Conservation (phyloP, 2,329 filamentous ascomycete genomes). For the Colletotrichum orbiculare region DNA sequence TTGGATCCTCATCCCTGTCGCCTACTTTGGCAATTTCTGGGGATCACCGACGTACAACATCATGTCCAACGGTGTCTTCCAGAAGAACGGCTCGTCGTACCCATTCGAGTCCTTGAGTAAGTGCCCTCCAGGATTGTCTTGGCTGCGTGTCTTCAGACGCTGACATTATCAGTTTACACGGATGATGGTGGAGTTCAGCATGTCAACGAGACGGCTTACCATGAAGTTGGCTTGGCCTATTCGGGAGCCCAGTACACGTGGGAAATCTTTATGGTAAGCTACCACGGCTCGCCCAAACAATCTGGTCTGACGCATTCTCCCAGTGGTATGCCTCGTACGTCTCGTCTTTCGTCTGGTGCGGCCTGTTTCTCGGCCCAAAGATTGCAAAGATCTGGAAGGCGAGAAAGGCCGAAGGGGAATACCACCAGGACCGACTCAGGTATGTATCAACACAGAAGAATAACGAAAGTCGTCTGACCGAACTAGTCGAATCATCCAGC, state of each 20-base stretch:
- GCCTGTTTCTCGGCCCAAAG: slow-evolving; percentile 63
- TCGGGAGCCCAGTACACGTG: slow-evolving; percentile 68
- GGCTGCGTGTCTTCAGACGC: not conserved
- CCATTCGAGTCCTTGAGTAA: slow-evolving; percentile 40
- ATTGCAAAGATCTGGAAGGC: slow-evolving; percentile 52
- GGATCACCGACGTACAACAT: slow-evolving; percentile 54
- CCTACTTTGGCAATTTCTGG: slow-evolving; percentile 68
- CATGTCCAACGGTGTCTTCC: slow-evolving; percentile 68
- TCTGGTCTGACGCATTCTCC: slow-evolving; percentile 46
- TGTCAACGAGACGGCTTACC: slow-evolving; percentile 58
- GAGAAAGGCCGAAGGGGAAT: slow-evolving; percentile 42
- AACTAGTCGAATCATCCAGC: slow-evolving; percentile 57
- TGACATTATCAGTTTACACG: slow-evolving; percentile 21
- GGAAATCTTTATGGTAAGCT: slow-evolving; percentile 41
- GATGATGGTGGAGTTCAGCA: slow-evolving; percentile 27
- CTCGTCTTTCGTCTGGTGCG: slow-evolving; percentile 69
- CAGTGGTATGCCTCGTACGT: slow-evolving; percentile 64
- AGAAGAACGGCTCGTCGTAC: slow-evolving; percentile 28
- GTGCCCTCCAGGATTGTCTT: slow-evolving; percentile 27
- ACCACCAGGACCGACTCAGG: slow-evolving; percentile 28
- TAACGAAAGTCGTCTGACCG: not conserved
- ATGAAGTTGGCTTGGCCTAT: slow-evolving; percentile 64
- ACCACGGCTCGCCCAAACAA: not conserved
- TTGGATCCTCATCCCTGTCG: slow-evolving; percentile 68
- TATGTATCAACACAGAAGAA: not conserved